Evolutionary conservation across 768 basidiomycete species (phyloP).

Genomic region (Termitomyces sp.): DNA sequence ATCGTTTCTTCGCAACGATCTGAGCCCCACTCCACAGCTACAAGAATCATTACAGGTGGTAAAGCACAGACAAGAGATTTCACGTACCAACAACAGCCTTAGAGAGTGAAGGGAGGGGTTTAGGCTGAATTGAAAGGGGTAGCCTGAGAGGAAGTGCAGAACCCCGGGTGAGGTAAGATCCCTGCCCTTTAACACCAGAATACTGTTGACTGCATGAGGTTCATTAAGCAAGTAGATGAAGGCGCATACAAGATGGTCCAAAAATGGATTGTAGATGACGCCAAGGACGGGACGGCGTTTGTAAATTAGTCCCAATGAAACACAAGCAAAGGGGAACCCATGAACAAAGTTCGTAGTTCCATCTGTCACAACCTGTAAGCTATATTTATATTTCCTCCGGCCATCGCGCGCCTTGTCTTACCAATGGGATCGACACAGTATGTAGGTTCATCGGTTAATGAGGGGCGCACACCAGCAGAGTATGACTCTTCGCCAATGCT

Average conservation of each 20-base stretch:
- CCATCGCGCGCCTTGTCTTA: constrained; percentile 19
- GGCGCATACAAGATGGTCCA: constrained; percentile 64
- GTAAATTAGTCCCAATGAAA: constrained; percentile 88
- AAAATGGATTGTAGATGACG: constrained; percentile 91
- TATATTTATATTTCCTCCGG: neutral
- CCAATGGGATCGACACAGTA: constrained; percentile 97
- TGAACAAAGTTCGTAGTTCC: constrained; percentile 89
- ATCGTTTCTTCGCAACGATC: constrained; percentile 57
- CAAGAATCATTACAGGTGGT: neutral
- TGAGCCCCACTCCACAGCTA: constrained; percentile 86
- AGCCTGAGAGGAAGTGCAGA: constrained; percentile 42
- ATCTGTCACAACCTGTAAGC: constrained; percentile 37
- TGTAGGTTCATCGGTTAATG: constrained; percentile 83
- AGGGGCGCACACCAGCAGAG: constrained; percentile 60
- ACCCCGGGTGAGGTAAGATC: constrained; percentile 65
- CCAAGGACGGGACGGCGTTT: constrained; percentile 78
- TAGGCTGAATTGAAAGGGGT: constrained; percentile 55
- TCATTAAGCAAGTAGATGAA: neutral
- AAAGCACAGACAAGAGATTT: neutral
- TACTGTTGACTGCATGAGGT: constrained; percentile 38
- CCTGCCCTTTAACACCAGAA: constrained; percentile 72
- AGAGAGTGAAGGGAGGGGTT: constrained; percentile 60
- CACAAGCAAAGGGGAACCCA: constrained; percentile 82
- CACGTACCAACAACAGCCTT: constrained; percentile 62
- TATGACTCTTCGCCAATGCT: constrained; percentile 96